Evolutionary conservation across 768 basidiomycete species (phyloP), one percentile per base, ranked within the genome.

Genomic region (Suillus subalutaceus): DNA sequence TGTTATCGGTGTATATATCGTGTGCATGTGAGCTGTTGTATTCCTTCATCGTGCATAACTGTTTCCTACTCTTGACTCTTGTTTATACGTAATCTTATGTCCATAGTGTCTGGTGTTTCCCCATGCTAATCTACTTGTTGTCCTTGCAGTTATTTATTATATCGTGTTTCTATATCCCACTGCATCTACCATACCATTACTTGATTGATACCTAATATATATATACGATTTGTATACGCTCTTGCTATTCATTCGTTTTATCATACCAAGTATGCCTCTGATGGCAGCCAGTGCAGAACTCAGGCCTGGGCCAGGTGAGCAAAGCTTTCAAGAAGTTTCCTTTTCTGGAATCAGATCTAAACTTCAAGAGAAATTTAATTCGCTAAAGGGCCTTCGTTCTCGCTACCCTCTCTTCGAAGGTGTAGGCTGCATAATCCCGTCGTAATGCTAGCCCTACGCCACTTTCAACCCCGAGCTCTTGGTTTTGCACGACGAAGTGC

Each of bases 371-470:
- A 59, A 59, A 41, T 59, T 60, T 60, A 26, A 26, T 23, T 41
- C 40, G 6, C 5, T 41, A 20, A 20, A 6, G 12, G 12, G 32
- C 32, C 30, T 20, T 57, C n/a, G 12, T 58, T 32, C 55, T 55
- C 53, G 7, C 35, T 58, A 38, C 58, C 38, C 8, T 40, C 13
- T 23, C 40, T 43, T 43, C 10, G 6, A 55, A 55, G 9, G 23
- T 32, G 41, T 30, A 43, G 26, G 41, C 30, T 13, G 40, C 18
- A 8, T 40, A 16, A 40, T 18, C 18, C 6, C 12, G 41, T 58
- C 35, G 38, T 43, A 46, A 77, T 75, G 73, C 48, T 76, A 2
- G 53, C 67, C 12, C 2, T 68, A 46, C 64, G 67, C 48, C 69
- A 66, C 62, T 30, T 71, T 20, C 68, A 59, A 15, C 43, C 65